Conservation (phyloP, 768 basidiomycete species). For the Trametes meyenii region DNA sequence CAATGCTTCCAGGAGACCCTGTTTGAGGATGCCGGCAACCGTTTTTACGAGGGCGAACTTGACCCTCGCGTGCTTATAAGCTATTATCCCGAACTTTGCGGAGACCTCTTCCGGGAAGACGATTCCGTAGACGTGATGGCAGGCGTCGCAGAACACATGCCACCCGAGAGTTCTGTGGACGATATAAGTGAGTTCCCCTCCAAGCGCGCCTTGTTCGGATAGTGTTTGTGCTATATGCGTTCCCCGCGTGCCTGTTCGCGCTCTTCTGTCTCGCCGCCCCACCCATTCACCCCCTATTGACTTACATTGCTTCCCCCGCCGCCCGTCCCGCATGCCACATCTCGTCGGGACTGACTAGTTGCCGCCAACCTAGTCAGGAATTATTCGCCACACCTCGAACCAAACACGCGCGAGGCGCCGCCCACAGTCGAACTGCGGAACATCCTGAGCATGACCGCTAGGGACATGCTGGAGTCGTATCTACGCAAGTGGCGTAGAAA, state of each 20-base stretch:
- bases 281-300: constrained; percentile 24
- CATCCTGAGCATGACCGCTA: constrained; percentile 64
- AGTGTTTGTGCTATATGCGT: constrained; percentile 22
- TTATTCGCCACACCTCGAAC: constrained; percentile 84
- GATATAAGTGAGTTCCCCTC: constrained; percentile 75
- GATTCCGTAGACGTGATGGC: constrained; percentile 72
- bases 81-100: constrained; percentile 78
- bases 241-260: constrained; percentile 6
- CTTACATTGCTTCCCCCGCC: constrained; percentile 23
- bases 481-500: constrained; percentile 62
- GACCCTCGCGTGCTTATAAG: constrained; percentile 84
- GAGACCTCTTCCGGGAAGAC: constrained; percentile 54
- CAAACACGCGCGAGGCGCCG: constrained; percentile 66
- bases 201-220: constrained; percentile 17
- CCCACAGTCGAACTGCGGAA: constrained; percentile 69
- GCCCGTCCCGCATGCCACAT: constrained; percentile 37
- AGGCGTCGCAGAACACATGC: constrained; percentile 75
- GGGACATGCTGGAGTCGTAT: constrained; percentile 74
- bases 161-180: constrained; percentile 68
- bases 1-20: constrained; percentile 76
- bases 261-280: constrained; percentile 14
- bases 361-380: constrained; percentile 87
- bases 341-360: constrained; percentile 80
- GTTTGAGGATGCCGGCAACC: constrained; percentile 81
- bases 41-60: constrained; percentile 77